Percentiles rank a stretch among this genome's conserved stretches.
phyloP scores from a whole-genome alignment of 129 eudicot species.

The Ambrosia trifida region DNA sequence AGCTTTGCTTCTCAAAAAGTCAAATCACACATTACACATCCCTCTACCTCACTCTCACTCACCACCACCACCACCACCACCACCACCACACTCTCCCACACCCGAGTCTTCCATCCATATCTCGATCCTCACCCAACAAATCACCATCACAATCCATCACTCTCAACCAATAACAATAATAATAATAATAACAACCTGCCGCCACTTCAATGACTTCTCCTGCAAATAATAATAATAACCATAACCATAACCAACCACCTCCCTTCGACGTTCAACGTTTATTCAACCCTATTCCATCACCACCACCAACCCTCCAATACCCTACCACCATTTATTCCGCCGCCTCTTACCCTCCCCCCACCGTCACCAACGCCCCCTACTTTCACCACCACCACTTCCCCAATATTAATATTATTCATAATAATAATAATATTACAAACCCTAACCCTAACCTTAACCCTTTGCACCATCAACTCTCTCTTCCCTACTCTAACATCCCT shows the following conservation, averaged over 20 bases:
- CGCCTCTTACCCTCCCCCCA: constrained; percentile 61
- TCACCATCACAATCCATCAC: neutral
- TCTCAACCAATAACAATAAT: neutral
- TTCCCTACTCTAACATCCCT: constrained; percentile 68
- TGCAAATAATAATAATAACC: constrained; percentile 37
- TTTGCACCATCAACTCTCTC: constrained; percentile 69
- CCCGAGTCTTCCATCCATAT: constrained; percentile 8
- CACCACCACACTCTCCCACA: neutral
- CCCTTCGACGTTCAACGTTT: constrained; percentile 63
- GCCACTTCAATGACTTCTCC: constrained; percentile 32
- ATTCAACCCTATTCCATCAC: constrained; percentile 44
- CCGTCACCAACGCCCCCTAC: constrained; percentile 47
- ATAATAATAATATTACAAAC: too few relatives aligned
- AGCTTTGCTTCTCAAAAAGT: too few relatives aligned
- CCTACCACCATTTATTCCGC: constrained; percentile 39
- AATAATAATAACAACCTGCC: neutral
- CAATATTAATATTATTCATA: too few relatives aligned
- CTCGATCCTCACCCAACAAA: constrained; percentile 13
- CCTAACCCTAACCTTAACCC: neutral
- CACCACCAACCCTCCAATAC: constrained; percentile 44
- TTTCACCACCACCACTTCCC: constrained; percentile 41
- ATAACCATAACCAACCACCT: constrained; percentile 36
- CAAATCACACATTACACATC: too few relatives aligned
- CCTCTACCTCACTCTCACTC: too few relatives aligned
- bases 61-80: too few relatives aligned